Conservation (phyloP, 1,284 basidiomycete species). For the Irpex sp. region DNA sequence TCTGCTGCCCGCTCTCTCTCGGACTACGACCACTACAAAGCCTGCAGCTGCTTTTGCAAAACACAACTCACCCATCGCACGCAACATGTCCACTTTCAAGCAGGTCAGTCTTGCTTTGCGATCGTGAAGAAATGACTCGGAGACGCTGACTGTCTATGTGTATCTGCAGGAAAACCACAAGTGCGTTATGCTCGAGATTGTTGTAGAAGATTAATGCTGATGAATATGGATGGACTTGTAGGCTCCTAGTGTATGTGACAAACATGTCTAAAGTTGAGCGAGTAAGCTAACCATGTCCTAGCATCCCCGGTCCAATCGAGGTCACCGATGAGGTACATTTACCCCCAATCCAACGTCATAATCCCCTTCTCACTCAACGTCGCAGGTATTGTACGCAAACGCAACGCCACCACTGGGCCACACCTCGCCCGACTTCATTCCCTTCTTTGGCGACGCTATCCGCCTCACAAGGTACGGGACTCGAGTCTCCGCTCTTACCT, state of each 20-base stretch:
- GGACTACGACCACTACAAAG: not conserved
- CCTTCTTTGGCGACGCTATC: conserved; percentile 88
- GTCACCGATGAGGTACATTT: conserved; percentile 67
- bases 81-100: conserved; percentile 28
- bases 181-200: conserved; percentile 36
- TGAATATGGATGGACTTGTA: conserved; percentile 21
- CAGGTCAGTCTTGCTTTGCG: conserved; percentile 20
- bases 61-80: conserved; percentile 4
- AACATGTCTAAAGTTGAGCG: not conserved
- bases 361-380: not conserved
- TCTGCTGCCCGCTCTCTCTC: conserved; percentile 6
- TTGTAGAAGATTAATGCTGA: conserved; percentile 10
- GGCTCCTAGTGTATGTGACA: conserved; percentile 60
- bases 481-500: not conserved
- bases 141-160: conserved; percentile 4
- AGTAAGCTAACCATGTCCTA: conserved; percentile 22
- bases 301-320: conserved; percentile 84
- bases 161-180: conserved; percentile 55
- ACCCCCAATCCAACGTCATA: not conserved
- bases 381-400: conserved; percentile 71
- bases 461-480: conserved; percentile 70
- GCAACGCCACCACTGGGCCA: conserved; percentile 89
- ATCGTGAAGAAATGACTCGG: not conserved
- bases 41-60: not conserved
- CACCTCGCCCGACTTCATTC: conserved; percentile 87